Conservation (phyloP, 176 grass and related monocot genomes). For the Cymbopogon citratus region DNA sequence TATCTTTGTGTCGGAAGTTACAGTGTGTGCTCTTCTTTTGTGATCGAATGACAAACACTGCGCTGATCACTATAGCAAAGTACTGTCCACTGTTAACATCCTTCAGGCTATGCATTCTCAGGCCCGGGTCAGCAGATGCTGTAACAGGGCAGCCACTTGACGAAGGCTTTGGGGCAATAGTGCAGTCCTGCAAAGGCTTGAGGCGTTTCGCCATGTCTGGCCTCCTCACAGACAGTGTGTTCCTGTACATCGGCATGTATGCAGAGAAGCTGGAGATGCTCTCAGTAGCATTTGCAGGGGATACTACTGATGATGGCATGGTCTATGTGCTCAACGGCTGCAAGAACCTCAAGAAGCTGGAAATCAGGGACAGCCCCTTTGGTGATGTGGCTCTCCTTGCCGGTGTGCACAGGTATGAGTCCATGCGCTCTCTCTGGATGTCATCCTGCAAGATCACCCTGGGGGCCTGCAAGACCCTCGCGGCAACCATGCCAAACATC, state of each 20-base stretch:
- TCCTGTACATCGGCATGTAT: slow-evolving; percentile 74
- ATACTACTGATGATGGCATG: slow-evolving; percentile 47
- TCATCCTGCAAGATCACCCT: slow-evolving; percentile 59
- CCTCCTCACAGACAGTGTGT: slow-evolving; percentile 48
- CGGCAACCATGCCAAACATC: slow-evolving; percentile 46
- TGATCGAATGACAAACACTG: slow-evolving; percentile 60
- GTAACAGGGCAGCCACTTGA: slow-evolving; percentile 60
- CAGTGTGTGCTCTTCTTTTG: slow-evolving; percentile 61
- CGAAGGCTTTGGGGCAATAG: slow-evolving; percentile 74
- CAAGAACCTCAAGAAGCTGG: slow-evolving; percentile 68
- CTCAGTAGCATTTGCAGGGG: slow-evolving; percentile 50
- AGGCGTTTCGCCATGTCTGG: slow-evolving; percentile 55
- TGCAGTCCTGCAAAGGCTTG: slow-evolving; percentile 53
- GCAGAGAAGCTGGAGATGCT: slow-evolving; percentile 60
- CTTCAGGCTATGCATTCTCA: slow-evolving; percentile 52
- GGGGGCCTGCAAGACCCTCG: slow-evolving; percentile 59
- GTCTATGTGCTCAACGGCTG: slow-evolving; percentile 63
- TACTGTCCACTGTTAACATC: slow-evolving; percentile 42
- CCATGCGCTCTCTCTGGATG: slow-evolving; percentile 77
- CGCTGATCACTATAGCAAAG: slow-evolving; percentile 48
- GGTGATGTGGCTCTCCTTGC: slow-evolving; percentile 49
- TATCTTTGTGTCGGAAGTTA: slow-evolving; percentile 60
- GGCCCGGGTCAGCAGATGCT: slow-evolving; percentile 43
- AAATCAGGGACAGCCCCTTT: slow-evolving; percentile 63
- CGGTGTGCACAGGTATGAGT: slow-evolving; percentile 38